phyloP scores from a whole-genome alignment of 805 yeast species.

The Ogataea chonburiensis region DNA sequence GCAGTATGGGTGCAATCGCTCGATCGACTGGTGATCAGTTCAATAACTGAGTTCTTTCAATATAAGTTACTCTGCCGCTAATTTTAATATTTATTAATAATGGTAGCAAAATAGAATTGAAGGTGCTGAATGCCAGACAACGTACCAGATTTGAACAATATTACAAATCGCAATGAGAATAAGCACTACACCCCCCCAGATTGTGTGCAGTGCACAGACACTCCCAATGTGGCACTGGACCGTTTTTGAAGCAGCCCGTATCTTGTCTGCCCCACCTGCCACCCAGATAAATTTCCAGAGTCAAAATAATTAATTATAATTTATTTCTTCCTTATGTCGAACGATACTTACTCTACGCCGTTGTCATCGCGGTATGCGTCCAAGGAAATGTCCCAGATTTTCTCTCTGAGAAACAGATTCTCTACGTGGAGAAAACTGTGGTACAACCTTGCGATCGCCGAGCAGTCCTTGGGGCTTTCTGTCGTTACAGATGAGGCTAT shows the following conservation, averaged over 20 bases:
- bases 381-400: conserved; percentile 91
- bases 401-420: conserved; percentile 90
- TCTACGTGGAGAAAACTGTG: conserved; percentile 98
- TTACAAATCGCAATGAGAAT: too few relatives aligned
- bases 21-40: too few relatives aligned
- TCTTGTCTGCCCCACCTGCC: background rate
- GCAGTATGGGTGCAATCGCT: too few relatives aligned
- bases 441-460: conserved; percentile 94
- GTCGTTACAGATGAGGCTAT: conserved; percentile 90
- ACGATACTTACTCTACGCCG: conserved; percentile 87
- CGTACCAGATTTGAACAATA: too few relatives aligned
- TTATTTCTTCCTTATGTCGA: conserved; percentile 31
- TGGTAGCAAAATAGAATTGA: background rate
- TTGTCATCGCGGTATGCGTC: conserved; percentile 96
- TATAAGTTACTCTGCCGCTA: too few relatives aligned
- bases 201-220: too few relatives aligned
- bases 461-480: conserved; percentile 81
- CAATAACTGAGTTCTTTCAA: too few relatives aligned
- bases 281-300: conserved; percentile 3
- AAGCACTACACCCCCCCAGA: too few relatives aligned
- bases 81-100: too few relatives aligned
- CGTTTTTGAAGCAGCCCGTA: too few relatives aligned
- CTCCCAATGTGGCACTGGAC: too few relatives aligned
- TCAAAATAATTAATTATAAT: conserved; percentile 10
- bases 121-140: background rate